These are phyloP conservation scores for Eimeria tenella DNA, from an alignment of 169 alveolate species.

Conservation along the genomic window DNA sequence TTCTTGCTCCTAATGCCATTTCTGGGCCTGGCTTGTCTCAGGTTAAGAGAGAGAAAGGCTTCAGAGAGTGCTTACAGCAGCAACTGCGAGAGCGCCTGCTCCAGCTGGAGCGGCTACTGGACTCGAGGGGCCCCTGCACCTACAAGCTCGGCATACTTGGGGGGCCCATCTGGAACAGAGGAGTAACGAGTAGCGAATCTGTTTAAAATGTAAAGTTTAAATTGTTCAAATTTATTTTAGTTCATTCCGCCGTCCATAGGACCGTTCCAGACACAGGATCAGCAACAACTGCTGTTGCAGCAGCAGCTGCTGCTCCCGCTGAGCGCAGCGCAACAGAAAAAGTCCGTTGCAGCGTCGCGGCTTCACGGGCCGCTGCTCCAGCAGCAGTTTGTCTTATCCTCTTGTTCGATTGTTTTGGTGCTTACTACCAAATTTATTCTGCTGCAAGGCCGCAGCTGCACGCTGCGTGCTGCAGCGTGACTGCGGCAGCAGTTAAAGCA, in stretches of 20 bases:
- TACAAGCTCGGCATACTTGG: not conserved
- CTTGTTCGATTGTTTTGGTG: not conserved
- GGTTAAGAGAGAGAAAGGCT: not conserved
- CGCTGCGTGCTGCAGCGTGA: constrained; percentile 39
- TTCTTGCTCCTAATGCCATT: not conserved
- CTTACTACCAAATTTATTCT: not conserved
- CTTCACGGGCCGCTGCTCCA: constrained; percentile 10
- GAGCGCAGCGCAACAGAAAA: not conserved
- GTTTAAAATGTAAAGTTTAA: no score
- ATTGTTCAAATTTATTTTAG: not conserved
- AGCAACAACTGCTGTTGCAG: not conserved
- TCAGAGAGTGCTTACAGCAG: not conserved
- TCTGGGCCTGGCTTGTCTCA: no score
- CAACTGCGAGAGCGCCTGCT: not conserved
- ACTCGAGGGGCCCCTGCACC: constrained; percentile 24
- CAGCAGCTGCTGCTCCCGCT: constrained; percentile 30
- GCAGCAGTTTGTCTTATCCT: not conserved
- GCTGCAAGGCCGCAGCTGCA: constrained; percentile 42
- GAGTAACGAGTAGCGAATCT: no score
- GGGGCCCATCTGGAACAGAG: no score
- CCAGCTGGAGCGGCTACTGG: constrained; percentile 14
- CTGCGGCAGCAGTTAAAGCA: constrained; percentile 37
- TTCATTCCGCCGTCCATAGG: not conserved
- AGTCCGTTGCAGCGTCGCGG: not conserved
- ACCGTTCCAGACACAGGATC: not conserved